Percentiles rank a stretch among this genome's conserved stretches.
phyloP scores from a whole-genome alignment of 805 yeast genomes.

The Ogataea pilisensis region DNA sequence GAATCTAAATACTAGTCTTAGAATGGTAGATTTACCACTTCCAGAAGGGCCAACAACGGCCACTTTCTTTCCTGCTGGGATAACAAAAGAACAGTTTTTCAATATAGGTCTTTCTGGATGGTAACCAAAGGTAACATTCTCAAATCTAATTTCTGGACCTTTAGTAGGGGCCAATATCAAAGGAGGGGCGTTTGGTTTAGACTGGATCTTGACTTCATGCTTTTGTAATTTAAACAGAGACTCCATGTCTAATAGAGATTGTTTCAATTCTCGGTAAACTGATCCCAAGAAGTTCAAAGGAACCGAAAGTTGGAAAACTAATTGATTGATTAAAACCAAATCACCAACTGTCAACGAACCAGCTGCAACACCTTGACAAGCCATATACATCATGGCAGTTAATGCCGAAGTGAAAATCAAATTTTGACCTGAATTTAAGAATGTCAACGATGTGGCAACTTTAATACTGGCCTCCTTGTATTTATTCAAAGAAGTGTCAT shows the following conservation, averaged over 20 bases:
- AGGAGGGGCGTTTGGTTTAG: conserved; percentile 59
- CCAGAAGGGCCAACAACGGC: conserved; percentile 98
- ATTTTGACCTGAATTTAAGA: conserved; percentile 74
- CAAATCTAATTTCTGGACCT: conserved; percentile 83
- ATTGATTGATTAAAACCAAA: conserved; percentile 87
- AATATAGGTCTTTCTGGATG: conserved; percentile 85
- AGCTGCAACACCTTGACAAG: conserved; percentile 84
- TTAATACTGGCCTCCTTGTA: conserved; percentile 76
- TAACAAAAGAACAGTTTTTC: conserved; percentile 71
- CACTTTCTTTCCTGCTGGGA: conserved; percentile 87
- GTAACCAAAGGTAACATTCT: conserved; percentile 90
- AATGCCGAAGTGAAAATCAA: conserved; percentile 81
- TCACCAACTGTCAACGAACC: conserved; percentile 91
- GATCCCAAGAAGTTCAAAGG: conserved; percentile 94
- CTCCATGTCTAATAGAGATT: conserved; percentile 93
- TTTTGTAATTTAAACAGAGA: conserved; percentile 82
- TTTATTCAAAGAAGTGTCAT: conserved; percentile 64
- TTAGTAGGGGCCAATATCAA: conserved; percentile 38
- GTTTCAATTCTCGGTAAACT: conserved; percentile 91
- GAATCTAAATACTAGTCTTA: conserved; percentile 81
- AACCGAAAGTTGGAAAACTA: conserved; percentile 92
- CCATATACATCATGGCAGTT: conserved; percentile 98
- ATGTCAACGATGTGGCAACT: conserved; percentile 82
- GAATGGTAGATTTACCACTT: conserved; percentile 87
- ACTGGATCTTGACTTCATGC: conserved; percentile 62